Evolutionary conservation across 2,329 filamentous ascomycete species (phyloP).

Genomic region (Alternaria dauci): DNA sequence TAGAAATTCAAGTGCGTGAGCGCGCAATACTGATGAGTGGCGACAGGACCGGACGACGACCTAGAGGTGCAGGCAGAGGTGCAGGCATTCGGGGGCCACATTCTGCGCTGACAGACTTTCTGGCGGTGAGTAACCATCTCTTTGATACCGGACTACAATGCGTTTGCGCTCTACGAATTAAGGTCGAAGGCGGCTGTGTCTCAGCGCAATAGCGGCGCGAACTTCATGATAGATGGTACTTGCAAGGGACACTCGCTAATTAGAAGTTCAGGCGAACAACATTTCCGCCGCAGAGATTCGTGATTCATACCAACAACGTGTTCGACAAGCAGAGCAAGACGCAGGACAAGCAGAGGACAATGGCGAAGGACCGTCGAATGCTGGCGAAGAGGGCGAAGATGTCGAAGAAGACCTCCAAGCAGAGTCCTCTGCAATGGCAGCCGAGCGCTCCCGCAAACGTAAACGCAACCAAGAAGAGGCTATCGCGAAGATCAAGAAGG

Average conservation of each 20-base stretch:
- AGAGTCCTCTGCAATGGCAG: conserved; percentile 52
- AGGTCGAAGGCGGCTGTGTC: neutral
- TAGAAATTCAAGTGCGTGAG: too few species aligned
- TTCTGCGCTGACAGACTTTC: conserved; percentile 73
- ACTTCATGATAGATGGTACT: neutral
- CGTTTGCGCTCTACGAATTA: neutral
- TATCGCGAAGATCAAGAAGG: conserved; percentile 52
- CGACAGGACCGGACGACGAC: conserved; percentile 44
- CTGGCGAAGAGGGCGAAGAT: conserved; percentile 46
- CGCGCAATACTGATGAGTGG: conserved; percentile 30
- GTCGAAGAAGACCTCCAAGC: conserved; percentile 44
- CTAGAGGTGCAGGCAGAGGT: conserved; percentile 54
- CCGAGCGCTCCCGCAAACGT: conserved; percentile 61
- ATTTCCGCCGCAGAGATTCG: conserved; percentile 73
- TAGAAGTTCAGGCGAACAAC: conserved; percentile 68
- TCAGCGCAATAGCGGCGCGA: neutral
- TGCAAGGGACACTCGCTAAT: neutral
- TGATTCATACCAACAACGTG: conserved; percentile 65
- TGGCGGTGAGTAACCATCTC: conserved; percentile 61
- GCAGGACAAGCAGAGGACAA: conserved; percentile 45
- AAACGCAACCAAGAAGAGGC: conserved; percentile 65
- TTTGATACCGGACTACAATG: neutral
- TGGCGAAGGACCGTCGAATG: conserved; percentile 45
- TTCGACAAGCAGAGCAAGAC: conserved; percentile 58
- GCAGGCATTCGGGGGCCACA: conserved; percentile 65